A percentile compares a stretch with the other conserved stretches of the same genome.
These are phyloP conservation scores for Articulospora tetracladia DNA, from an alignment of 495 filamentous ascomycete genomes.

Conservation along the genomic window DNA sequence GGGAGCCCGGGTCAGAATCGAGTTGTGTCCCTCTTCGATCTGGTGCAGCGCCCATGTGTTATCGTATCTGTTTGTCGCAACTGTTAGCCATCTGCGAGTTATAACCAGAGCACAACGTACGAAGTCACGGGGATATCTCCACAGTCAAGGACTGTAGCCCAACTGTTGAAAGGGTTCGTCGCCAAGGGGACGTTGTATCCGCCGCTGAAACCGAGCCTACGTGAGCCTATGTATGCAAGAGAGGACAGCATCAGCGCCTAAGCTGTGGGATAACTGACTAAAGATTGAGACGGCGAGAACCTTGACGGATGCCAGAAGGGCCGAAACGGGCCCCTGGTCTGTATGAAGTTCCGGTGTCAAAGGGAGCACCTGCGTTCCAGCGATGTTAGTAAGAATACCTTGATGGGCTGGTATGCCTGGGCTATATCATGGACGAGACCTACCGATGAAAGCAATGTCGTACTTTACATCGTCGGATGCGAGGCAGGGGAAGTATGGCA, in stretches of 20 bases:
- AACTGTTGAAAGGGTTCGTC: conserved; percentile 61
- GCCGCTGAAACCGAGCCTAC: conserved; percentile 28
- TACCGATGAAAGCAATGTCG: conserved; percentile 79
- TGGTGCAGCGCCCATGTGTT: conserved; percentile 72
- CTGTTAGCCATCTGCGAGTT: not conserved
- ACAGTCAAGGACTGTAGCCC: conserved; percentile 68
- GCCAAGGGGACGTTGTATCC: conserved; percentile 40
- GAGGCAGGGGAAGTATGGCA: conserved; percentile 77
- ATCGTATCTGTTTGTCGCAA: conserved; percentile 40
- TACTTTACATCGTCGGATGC: conserved; percentile 60
- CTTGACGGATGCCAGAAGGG: conserved; percentile 76
- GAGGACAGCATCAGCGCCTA: conserved; percentile 23
- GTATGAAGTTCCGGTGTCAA: conserved; percentile 68
- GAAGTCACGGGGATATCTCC: conserved; percentile 73
- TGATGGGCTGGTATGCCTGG: conserved; percentile 4
- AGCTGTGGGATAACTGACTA: conserved; percentile 29
- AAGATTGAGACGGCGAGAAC: conserved; percentile 49
- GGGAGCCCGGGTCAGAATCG: conserved; percentile 45
- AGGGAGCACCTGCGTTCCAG: conserved; percentile 35
- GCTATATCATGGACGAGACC: conserved; percentile 18
- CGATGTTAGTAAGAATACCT: conserved; percentile 15
- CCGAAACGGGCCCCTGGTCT: conserved; percentile 82
- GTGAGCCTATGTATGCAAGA: conserved; percentile 23
- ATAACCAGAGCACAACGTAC: conserved; percentile 20
- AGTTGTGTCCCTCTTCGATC: conserved; percentile 62